These are phyloP conservation scores for Hypoxylon perforatum DNA, from an alignment of 495 filamentous ascomycete genomes.

Conservation along the genomic window DNA sequence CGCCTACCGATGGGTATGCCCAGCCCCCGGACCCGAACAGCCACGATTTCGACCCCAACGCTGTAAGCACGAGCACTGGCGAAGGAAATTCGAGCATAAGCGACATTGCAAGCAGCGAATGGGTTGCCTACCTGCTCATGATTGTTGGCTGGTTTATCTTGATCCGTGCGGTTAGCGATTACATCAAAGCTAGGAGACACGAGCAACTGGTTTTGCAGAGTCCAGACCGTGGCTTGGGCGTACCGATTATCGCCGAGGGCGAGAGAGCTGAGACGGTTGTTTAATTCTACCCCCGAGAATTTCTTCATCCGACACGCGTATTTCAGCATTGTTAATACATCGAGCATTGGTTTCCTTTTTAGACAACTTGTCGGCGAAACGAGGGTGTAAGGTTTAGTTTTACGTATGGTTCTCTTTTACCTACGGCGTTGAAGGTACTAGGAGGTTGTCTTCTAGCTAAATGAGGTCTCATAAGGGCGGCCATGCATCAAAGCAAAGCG, in stretches of 20 bases:
- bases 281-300: slow-evolving; percentile 49
- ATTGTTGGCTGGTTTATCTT: slow-evolving; percentile 98
- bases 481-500: not conserved
- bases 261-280: slow-evolving; percentile 87
- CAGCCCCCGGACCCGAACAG: slow-evolving; percentile 86
- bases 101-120: slow-evolving; percentile 78
- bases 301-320: slow-evolving; percentile 11
- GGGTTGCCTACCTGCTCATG: slow-evolving; percentile 94
- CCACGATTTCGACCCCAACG: slow-evolving; percentile 84
- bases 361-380: slow-evolving; percentile 14
- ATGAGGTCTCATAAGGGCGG: not conserved
- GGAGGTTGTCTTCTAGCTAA: not conserved
- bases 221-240: slow-evolving; percentile 86
- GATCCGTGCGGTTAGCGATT: slow-evolving; percentile 89
- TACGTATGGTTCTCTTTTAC: slow-evolving; percentile 12
- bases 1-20: slow-evolving; percentile 63
- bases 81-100: slow-evolving; percentile 51
- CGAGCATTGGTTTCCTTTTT: slow-evolving; percentile 18
- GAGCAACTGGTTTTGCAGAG: slow-evolving; percentile 94
- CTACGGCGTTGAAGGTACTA: slow-evolving; percentile 19
- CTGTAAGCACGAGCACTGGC: slow-evolving; percentile 57
- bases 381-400: slow-evolving; percentile 3
- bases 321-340: slow-evolving; percentile 19
- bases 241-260: slow-evolving; percentile 89
- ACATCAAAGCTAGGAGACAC: slow-evolving; percentile 84